These are phyloP conservation scores for Coffea canephora DNA, from an alignment of 257 asterid genomes.

Conservation along the genomic window DNA sequence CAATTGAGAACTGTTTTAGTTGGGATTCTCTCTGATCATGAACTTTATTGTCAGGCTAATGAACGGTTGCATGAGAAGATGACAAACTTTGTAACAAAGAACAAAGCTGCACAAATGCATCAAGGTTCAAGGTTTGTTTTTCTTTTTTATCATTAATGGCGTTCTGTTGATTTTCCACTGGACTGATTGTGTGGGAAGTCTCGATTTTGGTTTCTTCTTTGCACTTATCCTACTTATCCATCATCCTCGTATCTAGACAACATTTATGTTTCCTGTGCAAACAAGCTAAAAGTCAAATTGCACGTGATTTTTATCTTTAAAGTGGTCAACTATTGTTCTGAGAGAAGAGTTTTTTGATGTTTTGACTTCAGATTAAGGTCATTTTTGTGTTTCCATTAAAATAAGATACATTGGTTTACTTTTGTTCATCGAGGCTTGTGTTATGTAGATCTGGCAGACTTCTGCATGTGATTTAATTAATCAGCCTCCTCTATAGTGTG, in stretches of 20 bases:
- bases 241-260: neutral
- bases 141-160: slow-evolving; percentile 1
- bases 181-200: neutral
- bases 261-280: neutral
- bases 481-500: neutral
- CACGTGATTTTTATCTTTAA: neutral
- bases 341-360: neutral
- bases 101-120: slow-evolving; percentile 95
- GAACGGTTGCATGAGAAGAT: slow-evolving; percentile 92
- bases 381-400: neutral
- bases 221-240: neutral
- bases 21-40: slow-evolving; percentile 25
- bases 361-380: neutral
- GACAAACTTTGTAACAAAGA: slow-evolving; percentile 87
- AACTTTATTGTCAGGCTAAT: slow-evolving; percentile 71
- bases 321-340: neutral
- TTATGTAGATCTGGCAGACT: neutral
- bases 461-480: neutral
- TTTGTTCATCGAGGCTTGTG: neutral
- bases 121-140: slow-evolving; percentile 81
- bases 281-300: neutral
- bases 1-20: slow-evolving; percentile 6
- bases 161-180: slow-evolving; percentile 17
- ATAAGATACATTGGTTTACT: neutral
- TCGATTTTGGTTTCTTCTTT: neutral